phyloP scores from a whole-genome alignment of 1,284 basidiomycete genomes.

The Xerocomus nothofagi region DNA sequence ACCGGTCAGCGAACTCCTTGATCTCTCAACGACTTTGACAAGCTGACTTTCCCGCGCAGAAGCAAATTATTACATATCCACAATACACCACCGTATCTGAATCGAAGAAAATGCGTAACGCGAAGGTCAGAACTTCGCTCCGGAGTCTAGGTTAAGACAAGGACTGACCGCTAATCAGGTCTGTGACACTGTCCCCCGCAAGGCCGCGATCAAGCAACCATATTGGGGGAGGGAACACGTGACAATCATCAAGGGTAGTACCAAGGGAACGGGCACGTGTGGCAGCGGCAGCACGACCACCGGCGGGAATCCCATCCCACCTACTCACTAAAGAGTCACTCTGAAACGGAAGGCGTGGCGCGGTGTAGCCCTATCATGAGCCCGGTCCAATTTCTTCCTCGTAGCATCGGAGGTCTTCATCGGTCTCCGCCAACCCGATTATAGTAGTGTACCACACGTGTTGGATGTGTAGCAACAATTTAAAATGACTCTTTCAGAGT shows the following conservation, averaged over 20 bases:
- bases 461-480: not conserved
- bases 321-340: not conserved
- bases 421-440: not conserved
- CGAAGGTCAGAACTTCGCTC: constrained; percentile 5
- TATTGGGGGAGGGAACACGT: constrained; percentile 5
- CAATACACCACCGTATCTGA: not conserved
- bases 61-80: not conserved
- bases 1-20: constrained; percentile 13
- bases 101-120: constrained; percentile 14
- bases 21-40: not conserved
- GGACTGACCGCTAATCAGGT: constrained; percentile 14
- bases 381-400: not conserved
- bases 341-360: not conserved
- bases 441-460: constrained; percentile 7
- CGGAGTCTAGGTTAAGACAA: not conserved
- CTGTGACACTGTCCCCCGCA: not conserved
- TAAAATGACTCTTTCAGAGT: constrained; percentile 4
- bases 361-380: too few relatives aligned
- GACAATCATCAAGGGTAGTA: not conserved
- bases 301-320: not conserved
- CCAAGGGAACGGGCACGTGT: not conserved
- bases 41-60: constrained; percentile 4
- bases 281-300: not conserved
- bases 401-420: constrained; percentile 7
- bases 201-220: constrained; percentile 12